Conservation (phyloP, 441 rosid genomes). For the Dalechampia spathulata region DNA sequence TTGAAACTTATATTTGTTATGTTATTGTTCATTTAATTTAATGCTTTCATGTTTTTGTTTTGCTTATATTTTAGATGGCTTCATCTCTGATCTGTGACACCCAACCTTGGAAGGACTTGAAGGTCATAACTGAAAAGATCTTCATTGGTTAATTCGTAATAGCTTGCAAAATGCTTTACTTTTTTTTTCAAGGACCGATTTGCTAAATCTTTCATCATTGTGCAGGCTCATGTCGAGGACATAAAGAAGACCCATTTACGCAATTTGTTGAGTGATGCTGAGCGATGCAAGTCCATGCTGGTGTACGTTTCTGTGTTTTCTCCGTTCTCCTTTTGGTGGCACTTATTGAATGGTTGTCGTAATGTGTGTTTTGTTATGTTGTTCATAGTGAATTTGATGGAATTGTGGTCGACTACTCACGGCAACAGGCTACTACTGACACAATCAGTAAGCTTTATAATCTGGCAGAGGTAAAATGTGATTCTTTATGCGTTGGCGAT, state of each 20-base stretch:
- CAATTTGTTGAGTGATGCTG: constrained; percentile 58
- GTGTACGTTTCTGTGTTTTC: constrained; percentile 35
- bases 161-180: too few relatives aligned
- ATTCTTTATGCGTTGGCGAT: constrained; percentile 3
- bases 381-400: constrained; percentile 66
- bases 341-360: too few relatives aligned
- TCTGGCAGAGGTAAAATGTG: constrained; percentile 62
- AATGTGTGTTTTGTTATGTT: constrained; percentile 7
- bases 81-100: constrained; percentile 58
- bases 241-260: constrained; percentile 75
- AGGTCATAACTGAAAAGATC: constrained; percentile 29
- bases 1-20: too few relatives aligned
- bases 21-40: too few relatives aligned
- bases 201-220: too few relatives aligned
- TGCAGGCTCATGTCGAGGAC: constrained; percentile 65
- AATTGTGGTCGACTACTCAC: constrained; percentile 63
- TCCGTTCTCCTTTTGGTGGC: background rate
- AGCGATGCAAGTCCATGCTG: constrained; percentile 71
- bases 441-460: constrained; percentile 62
- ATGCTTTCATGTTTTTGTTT: background rate
- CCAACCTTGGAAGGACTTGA: constrained; percentile 72
- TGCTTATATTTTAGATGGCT: constrained; percentile 32
- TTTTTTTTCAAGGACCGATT: too few relatives aligned
- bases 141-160: too few relatives aligned
- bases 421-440: constrained; percentile 63